Evolutionary conservation across 192 early-diverging fungal species (phyloP).

Genomic region (Rhizoclosmatium sp.): DNA sequence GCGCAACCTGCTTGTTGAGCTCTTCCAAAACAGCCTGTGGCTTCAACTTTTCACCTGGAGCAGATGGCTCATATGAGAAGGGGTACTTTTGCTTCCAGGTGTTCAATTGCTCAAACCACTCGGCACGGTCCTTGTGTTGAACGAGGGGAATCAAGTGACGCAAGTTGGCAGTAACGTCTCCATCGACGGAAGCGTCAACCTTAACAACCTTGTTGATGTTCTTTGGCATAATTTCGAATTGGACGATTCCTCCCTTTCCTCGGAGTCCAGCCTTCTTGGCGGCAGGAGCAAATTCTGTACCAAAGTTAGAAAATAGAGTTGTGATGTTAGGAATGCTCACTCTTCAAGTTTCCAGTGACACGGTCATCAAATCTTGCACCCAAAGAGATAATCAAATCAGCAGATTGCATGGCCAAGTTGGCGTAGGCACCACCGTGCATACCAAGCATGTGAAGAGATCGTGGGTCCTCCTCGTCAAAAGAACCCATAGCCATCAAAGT

Average conservation of each 20-base stretch:
- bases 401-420: constrained; percentile 97
- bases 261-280: constrained; percentile 87
- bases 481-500: constrained; percentile 92
- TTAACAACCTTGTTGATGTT: constrained; percentile 99
- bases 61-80: constrained; percentile 76
- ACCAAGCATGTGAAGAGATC: constrained; percentile 95
- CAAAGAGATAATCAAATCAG: constrained; percentile 93
- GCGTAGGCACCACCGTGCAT: constrained; percentile 99
- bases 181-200: constrained; percentile 90
- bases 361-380: constrained; percentile 99
- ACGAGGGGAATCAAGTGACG: constrained; percentile 80
- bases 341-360: constrained; percentile 88
- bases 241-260: constrained; percentile 93
- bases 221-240: constrained; percentile 99
- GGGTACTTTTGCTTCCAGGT: constrained; percentile 95
- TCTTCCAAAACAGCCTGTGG: constrained; percentile 96
- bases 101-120: constrained; percentile 85
- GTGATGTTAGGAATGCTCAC: constrained; percentile 33
- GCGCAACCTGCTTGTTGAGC: constrained; percentile 81
- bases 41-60: constrained; percentile 74
- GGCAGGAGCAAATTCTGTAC: constrained; percentile 85
- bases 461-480: constrained; percentile 91
- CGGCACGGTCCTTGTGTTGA: constrained; percentile 68
- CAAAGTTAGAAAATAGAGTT: background rate
- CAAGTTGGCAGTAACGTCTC: constrained; percentile 92